Evolutionary conservation across 2,329 filamentous ascomycete species (phyloP), one percentile per base, ranked within the genome.

Genomic region (Ilyonectria sp.): DNA sequence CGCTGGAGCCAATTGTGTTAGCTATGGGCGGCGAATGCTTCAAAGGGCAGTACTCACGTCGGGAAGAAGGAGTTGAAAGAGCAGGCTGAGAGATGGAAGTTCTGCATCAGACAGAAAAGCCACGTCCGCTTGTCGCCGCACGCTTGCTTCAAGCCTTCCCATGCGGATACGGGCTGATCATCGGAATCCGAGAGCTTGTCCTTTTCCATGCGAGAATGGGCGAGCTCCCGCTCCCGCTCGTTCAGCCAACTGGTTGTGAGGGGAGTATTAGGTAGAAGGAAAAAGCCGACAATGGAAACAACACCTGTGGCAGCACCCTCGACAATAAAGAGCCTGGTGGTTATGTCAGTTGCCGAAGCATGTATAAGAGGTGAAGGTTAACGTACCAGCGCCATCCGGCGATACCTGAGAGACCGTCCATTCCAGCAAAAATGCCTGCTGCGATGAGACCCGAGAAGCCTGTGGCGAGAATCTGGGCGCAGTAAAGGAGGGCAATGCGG

Each of bases 391-490:
- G 81, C 90, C 90, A 93, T 8, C 90, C 90, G 3, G 82, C 79
- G 1, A 91, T 79, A 1, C 90, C 91, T 6, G 78, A 79, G 1
- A 82, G 79, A 2, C 86, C 83, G 9, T 78, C 76, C 61, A 78
- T 63, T 2, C 76, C 76, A 11, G 70, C 75, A 1, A 88, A 89
- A 58, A 93, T 91, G 1, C 91, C 88, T 0, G 87, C 87, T 0
- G 87, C 86, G 37, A 90, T 87, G 4, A 90, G 78, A 2, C 90
- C 91, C 0, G 90, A 91, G 73, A 93, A 92, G 0, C 91, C 91
- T 1, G 90, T 91, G 1, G 89, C 90, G 2, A 93, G 85, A 15
- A 93, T 83, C 6, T 90, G 89, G 0, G 90, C 92, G 1, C 89
- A 89, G 69, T 86, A 82, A 2, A 82, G 83, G 3, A 91, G 80